These are phyloP conservation scores for Pyricularia pennisetigena DNA, from an alignment of 2,329 filamentous ascomycete genomes.

Conservation along the genomic window DNA sequence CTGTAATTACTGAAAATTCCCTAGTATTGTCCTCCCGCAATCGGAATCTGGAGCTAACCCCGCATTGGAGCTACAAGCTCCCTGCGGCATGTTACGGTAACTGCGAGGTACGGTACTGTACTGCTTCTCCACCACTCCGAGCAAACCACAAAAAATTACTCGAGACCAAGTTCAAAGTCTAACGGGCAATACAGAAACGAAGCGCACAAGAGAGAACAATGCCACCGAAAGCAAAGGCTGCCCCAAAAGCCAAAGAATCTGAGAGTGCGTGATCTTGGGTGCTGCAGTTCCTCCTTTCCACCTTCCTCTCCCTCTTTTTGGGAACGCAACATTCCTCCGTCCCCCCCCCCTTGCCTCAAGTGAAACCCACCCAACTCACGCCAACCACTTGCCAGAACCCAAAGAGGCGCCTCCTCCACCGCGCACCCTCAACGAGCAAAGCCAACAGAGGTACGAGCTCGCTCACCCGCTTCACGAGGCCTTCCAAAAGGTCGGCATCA, in stretches of 20 bases:
- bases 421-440: constrained; percentile 38
- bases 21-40: neutral
- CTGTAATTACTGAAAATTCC: neutral
- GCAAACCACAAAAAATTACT: neutral
- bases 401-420: constrained; percentile 19
- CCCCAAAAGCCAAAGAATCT: constrained; percentile 16
- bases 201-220: constrained; percentile 13
- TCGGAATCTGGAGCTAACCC: neutral
- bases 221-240: constrained; percentile 22
- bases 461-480: constrained; percentile 38
- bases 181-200: neutral
- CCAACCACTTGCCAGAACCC: neutral
- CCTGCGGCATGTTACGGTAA: neutral
- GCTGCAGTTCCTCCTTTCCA: neutral
- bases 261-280: constrained; percentile 13
- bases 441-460: constrained; percentile 34
- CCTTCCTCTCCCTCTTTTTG: neutral
- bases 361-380: neutral
- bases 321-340: neutral
- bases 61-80: neutral
- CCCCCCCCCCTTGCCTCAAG: neutral
- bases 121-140: neutral
- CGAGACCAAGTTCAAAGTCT: neutral
- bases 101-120: neutral
- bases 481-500: constrained; percentile 32